Base-by-base conservation (phyloP, 2,329 filamentous ascomycete species). In the Fonsecaea nubica region DNA sequence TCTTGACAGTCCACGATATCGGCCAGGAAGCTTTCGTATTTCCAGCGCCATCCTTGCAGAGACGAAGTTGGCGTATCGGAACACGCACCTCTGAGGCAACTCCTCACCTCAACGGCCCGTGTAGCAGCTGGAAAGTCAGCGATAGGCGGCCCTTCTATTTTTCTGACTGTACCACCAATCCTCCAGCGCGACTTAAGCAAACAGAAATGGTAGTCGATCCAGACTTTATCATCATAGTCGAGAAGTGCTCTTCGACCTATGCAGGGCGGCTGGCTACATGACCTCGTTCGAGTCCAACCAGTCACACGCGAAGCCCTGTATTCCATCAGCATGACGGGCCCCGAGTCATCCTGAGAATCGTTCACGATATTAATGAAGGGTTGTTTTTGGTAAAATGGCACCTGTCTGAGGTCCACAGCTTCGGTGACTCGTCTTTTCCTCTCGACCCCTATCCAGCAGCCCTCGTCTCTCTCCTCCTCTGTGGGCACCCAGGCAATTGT, bases 261-360 rank as follows among this genome's bases (percentile, higher is more conserved):
- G 32, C 25, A 32, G 1, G 56, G 56, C 10, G 56, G 56, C 30
- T 58, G 56, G 9, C 56, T 58, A 13, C 21, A 25, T 42, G 56
- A 58, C 38, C 56, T 58, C 36, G n/a, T 32, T 42, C 18, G 38
- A 30, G 15, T 42, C 15, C 25, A 25, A n/a, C 30, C 40, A 21
- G 56, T 9, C 38, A n/a, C 25, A 4, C 56, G 56, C 15, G 56
- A 58, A 13, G 56, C 56, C 32, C 36, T 40, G 30, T 33, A 18
- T 42, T 33, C 36, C 56, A 58, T 58, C 2, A 58, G 36, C 38
- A 58, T 58, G 38, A 58, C 12, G 40, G 30, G 36, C 1, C 56
- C 38, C 25, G 56, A 58, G 25, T 58, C 56, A 58, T 58, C 56
- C 15, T 58, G 56, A n/a, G 38, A 32, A 10, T 5, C 15, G 18